Evolutionary conservation across 257 asterid genomes (phyloP), one percentile per base, ranked within the genome.

Genomic region (Eustoma russellianum): DNA sequence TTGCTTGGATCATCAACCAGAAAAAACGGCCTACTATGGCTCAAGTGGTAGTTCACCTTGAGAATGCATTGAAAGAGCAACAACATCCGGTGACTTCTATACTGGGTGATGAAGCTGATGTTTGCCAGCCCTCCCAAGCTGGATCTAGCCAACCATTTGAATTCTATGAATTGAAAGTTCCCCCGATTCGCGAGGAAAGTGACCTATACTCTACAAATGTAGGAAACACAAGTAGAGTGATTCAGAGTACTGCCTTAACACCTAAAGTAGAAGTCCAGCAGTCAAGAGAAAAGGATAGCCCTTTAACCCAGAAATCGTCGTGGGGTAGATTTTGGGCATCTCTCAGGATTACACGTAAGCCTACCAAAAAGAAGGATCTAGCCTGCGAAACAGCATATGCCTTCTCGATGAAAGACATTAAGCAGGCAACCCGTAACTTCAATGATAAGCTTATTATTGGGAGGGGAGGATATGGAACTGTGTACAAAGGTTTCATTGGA

Each of bases 11-110:
- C 35, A 17, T 6, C 48, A 35, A 2, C 65, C 65, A 13, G 16
- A 41, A 13, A 13, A 38, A 47, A 58, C 70, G 65, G n/a, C 65
- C 70, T 46, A 35, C 55, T 14, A 65, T 65, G 70, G 62, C 62
- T 48, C 49, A 48, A 40, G 56, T 63, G 44, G 68, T 63, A 9
- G 53, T 46, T 43, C 44, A 34, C 40, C 62, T 47, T 17, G 62
- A 55, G 52, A 33, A 17, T 34, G 62, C 57, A 33, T 11, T 55
- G 56, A 45, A 48, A 52, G 5, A 2, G 19, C 63, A 63, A 10
- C 11, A 16, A 9, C 33, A 24, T 9, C 5, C 18, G 1, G n/a
- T 24, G 13, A 0, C 5, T 52, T 15, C 33, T 40, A 18, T 35
- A 9, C 15, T 8, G 1, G 33, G 18, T 11, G 6, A 3, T n/a